Conservation (phyloP, 2,329 filamentous ascomycete species). For the Ramularia collo-cygni region DNA sequence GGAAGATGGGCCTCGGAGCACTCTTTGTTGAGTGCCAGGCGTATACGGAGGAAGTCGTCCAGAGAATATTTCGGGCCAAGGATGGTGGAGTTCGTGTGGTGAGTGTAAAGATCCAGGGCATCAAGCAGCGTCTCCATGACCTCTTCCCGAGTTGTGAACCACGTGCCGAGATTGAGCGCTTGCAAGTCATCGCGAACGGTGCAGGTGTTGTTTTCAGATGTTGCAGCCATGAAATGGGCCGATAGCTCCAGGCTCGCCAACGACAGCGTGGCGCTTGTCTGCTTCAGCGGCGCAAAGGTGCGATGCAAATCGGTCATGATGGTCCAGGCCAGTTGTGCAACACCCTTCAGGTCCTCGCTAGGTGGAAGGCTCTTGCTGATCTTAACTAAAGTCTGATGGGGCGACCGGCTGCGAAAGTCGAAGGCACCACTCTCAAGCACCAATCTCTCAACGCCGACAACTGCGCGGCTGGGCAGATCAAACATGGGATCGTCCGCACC, state of each 20-base stretch:
- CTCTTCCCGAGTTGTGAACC: conserved; percentile 39
- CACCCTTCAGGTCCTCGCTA: conserved; percentile 42
- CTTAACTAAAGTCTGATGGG: conserved; percentile 79
- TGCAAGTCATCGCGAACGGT: conserved; percentile 24
- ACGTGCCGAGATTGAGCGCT: conserved; percentile 41
- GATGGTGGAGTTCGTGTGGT: conserved; percentile 67
- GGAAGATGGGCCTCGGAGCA: conserved; percentile 56
- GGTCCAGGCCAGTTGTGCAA: conserved; percentile 60
- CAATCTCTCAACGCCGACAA: conserved; percentile 83
- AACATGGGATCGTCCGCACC: conserved; percentile 81
- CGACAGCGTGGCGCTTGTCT: conserved; percentile 77
- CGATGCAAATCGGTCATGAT: conserved; percentile 87
- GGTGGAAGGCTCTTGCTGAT: conserved; percentile 37
- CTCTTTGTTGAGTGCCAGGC: conserved; percentile 80
- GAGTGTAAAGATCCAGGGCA: conserved; percentile 84
- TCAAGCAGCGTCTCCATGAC: conserved; percentile 77
- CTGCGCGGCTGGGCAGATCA: conserved; percentile 67
- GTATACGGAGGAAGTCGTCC: conserved; percentile 74
- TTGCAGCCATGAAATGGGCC: conserved; percentile 49
- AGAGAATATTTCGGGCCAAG: conserved; percentile 66
- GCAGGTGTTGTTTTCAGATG: conserved; percentile 13
- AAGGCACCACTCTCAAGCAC: conserved; percentile 91
- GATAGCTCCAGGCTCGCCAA: conserved; percentile 77
- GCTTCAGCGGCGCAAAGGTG: conserved; percentile 87
- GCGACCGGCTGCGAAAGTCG: conserved; percentile 84